Percentiles rank a stretch among this genome's conserved stretches.
These are phyloP conservation scores for Mollisia scopiformis DNA, from an alignment of 2,329 filamentous ascomycete species.

Conservation along the genomic window DNA sequence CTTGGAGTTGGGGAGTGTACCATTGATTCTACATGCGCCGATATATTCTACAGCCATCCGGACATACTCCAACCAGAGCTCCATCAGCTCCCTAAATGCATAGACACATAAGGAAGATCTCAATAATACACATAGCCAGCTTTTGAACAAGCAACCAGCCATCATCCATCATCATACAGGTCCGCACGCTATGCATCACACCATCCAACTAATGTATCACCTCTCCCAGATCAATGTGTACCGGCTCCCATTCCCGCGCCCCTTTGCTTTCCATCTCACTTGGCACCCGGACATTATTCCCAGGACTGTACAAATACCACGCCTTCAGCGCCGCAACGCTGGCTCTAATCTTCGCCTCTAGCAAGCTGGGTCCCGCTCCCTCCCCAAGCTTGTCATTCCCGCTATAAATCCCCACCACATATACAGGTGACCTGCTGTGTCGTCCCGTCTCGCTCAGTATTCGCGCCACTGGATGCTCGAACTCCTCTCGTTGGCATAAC, in stretches of 20 bases:
- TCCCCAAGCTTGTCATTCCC: constrained; percentile 91
- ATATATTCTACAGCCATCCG: constrained; percentile 34
- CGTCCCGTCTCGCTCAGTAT: constrained; percentile 91
- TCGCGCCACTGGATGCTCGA: constrained; percentile 83
- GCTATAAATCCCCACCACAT: constrained; percentile 91
- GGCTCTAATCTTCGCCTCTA: constrained; percentile 77
- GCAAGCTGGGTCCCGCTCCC: constrained; percentile 77
- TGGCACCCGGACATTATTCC: constrained; percentile 44
- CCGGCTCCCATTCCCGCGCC: constrained; percentile 51
- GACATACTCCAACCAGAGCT: constrained; percentile 26
- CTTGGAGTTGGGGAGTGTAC: constrained; percentile 11
- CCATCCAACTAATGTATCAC: constrained; percentile 37
- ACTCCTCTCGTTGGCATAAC: constrained; percentile 86
- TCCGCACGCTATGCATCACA: constrained; percentile 10
- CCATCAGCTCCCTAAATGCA: constrained; percentile 21
- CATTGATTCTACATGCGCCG: constrained; percentile 28
- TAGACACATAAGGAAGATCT: constrained; percentile 26
- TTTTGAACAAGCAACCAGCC: background rate
- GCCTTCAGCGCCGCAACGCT: constrained; percentile 84
- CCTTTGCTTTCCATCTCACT: constrained; percentile 47
- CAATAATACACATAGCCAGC: constrained; percentile 25
- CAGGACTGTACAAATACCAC: constrained; percentile 94
- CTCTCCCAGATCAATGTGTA: constrained; percentile 60
- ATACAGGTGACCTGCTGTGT: constrained; percentile 82
- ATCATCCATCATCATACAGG: constrained; percentile 15